Percentiles rank a stretch among this genome's conserved stretches.
Evolutionary conservation across 305 asterid genomes (phyloP).

Genomic region (Fraxinus ornus): DNA sequence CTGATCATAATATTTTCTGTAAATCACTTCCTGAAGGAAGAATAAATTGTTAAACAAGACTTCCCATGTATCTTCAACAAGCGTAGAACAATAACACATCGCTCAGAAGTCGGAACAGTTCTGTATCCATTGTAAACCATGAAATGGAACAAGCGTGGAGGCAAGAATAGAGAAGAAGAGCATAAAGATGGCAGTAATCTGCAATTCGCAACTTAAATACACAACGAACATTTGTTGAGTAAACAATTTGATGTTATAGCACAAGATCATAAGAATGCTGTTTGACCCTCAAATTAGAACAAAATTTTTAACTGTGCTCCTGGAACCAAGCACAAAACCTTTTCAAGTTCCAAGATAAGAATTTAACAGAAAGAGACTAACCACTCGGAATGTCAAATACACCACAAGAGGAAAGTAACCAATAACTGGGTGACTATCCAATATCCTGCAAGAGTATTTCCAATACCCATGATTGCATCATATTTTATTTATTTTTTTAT

Average conservation of each 20-base stretch:
- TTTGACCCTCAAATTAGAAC: not conserved
- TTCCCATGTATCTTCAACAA: not conserved
- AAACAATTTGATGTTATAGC: not conserved
- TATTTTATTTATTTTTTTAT: not conserved
- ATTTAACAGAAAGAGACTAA: not conserved
- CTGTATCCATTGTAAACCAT: not conserved
- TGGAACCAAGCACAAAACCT: not conserved
- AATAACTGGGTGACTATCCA: not conserved
- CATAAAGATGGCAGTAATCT: not conserved
- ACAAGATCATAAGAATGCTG: not conserved
- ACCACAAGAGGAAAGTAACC: not conserved
- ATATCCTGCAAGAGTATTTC: not conserved
- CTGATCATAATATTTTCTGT: not conserved
- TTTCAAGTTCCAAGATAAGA: not conserved
- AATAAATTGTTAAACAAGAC: not conserved
- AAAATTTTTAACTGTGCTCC: not conserved
- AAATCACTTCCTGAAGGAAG: not conserved
- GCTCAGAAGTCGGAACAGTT: not conserved
- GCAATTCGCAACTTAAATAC: not conserved
- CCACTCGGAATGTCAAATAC: not conserved
- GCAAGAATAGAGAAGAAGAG: not conserved
- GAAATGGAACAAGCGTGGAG: not conserved
- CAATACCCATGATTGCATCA: not conserved
- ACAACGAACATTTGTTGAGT: not conserved
- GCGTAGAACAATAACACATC: not conserved